Percentiles rank a stretch among this genome's conserved stretches.
phyloP scores from a whole-genome alignment of 305 asterid genomes.

The Stenogyne calaminthoides region DNA sequence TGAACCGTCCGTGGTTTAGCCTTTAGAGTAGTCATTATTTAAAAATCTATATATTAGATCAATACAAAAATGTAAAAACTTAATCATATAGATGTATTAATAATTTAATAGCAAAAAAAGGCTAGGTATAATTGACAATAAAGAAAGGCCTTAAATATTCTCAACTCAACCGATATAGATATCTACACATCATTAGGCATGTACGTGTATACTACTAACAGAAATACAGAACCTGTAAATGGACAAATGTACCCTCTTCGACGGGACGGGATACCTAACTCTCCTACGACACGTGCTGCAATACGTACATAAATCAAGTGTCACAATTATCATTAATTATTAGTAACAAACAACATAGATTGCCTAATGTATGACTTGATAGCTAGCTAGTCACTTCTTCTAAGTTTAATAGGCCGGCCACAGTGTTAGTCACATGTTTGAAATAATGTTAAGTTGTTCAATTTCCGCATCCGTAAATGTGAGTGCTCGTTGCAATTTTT shows the following conservation, averaged over 20 bases:
- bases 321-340: not conserved
- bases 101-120: not conserved
- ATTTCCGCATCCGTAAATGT: slow-evolving; percentile 87
- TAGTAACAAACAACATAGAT: too few species aligned
- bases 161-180: slow-evolving; percentile 30
- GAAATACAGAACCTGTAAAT: slow-evolving; percentile 15
- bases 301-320: not conserved
- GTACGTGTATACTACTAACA: not conserved
- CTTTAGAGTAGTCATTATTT: not conserved
- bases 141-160: slow-evolving; percentile 1
- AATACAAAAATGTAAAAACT: too few species aligned
- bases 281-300: slow-evolving; percentile 49
- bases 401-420: slow-evolving; percentile 32
- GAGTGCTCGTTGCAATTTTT: slow-evolving; percentile 84
- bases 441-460: slow-evolving; percentile 54
- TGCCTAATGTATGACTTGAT: not conserved
- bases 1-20: not conserved
- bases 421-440: slow-evolving; percentile 34
- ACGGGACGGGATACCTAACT: not conserved
- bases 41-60: too few species aligned
- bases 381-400: slow-evolving; percentile 25
- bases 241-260: not conserved
- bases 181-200: not conserved
- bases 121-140: not conserved
- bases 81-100: not conserved